A percentile compares a stretch with the other conserved stretches of the same genome.
These are phyloP conservation scores for Xylariomycetidae sp. DNA, from an alignment of 2,329 filamentous ascomycete genomes.

Conservation along the genomic window DNA sequence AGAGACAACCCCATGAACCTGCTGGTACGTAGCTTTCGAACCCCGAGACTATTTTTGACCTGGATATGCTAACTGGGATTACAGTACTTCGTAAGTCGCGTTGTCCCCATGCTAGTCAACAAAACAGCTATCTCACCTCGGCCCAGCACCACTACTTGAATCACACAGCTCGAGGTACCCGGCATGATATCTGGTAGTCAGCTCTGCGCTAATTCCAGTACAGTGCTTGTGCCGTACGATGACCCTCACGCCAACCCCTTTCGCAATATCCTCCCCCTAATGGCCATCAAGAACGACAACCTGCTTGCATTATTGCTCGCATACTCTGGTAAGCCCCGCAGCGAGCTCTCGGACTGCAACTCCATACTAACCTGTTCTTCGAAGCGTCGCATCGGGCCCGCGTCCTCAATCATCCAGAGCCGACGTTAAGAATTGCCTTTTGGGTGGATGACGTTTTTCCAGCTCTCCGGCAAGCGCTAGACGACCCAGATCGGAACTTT, in stretches of 20 bases:
- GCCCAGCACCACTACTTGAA: constrained; percentile 62
- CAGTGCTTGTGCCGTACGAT: constrained; percentile 44
- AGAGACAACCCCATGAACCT: constrained; percentile 67
- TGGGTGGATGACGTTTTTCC: constrained; percentile 80
- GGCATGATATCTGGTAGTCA: neutral
- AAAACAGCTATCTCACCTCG: constrained; percentile 15
- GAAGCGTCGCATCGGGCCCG: constrained; percentile 71
- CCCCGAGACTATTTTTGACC: too few relatives aligned
- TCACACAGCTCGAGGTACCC: constrained; percentile 63
- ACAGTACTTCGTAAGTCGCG: constrained; percentile 41
- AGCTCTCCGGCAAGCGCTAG: constrained; percentile 60
- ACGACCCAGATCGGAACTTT: constrained; percentile 54
- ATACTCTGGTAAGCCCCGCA: constrained; percentile 50
- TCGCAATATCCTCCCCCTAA: constrained; percentile 43
- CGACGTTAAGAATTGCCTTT: constrained; percentile 67
- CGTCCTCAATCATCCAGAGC: constrained; percentile 67
- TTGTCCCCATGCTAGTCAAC: neutral
- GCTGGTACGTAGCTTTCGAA: constrained; percentile 49
- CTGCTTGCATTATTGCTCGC: constrained; percentile 72
- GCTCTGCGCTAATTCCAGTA: constrained; percentile 40
- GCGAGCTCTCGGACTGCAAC: neutral
- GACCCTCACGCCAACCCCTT: constrained; percentile 48
- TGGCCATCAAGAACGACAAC: constrained; percentile 64
- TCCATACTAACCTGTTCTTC: constrained; percentile 9
- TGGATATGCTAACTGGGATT: constrained; percentile 16